phyloP scores from a whole-genome alignment of 2,329 filamentous ascomycete species.

The Westerdykella aurantiaca region DNA sequence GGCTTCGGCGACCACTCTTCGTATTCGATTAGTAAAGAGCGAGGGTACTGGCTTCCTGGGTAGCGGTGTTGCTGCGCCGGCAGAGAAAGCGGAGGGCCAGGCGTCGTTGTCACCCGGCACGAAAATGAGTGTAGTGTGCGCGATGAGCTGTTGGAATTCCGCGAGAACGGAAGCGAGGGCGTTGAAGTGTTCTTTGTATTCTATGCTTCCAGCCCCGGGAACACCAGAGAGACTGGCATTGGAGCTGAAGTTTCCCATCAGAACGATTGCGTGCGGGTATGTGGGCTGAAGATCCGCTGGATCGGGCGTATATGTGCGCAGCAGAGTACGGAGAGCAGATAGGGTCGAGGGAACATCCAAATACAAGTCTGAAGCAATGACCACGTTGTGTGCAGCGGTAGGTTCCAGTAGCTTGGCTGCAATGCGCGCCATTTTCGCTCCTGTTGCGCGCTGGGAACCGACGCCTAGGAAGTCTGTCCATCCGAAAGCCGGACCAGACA shows the following conservation, averaged over 20 bases:
- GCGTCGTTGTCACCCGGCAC: constrained; percentile 95
- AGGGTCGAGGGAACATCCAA: constrained; percentile 79
- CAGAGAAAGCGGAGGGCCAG: constrained; percentile 84
- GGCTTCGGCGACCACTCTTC: constrained; percentile 70
- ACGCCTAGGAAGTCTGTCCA: constrained; percentile 96
- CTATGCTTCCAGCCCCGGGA: constrained; percentile 73
- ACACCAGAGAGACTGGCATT: constrained; percentile 55
- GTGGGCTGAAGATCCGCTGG: constrained; percentile 53
- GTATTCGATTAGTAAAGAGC: constrained; percentile 82
- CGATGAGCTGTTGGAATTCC: constrained; percentile 76
- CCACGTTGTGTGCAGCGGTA: constrained; percentile 47
- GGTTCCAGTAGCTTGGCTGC: constrained; percentile 59
- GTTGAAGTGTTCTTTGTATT: constrained; percentile 97
- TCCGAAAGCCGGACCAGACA: constrained; percentile 57
- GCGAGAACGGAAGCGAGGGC: constrained; percentile 73
- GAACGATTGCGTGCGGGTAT: constrained; percentile 70
- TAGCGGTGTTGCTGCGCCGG: constrained; percentile 64
- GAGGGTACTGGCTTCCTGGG: constrained; percentile 72
- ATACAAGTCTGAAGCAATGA: constrained; percentile 81
- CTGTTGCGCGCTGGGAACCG: constrained; percentile 80
- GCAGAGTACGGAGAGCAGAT: constrained; percentile 72
- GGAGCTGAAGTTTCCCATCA: constrained; percentile 77
- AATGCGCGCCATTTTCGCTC: constrained; percentile 74
- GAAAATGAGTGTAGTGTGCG: constrained; percentile 78
- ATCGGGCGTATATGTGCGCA: constrained; percentile 61